Base-by-base conservation (phyloP, 1,284 basidiomycete species). In the Ceratobasidium sp. region DNA sequence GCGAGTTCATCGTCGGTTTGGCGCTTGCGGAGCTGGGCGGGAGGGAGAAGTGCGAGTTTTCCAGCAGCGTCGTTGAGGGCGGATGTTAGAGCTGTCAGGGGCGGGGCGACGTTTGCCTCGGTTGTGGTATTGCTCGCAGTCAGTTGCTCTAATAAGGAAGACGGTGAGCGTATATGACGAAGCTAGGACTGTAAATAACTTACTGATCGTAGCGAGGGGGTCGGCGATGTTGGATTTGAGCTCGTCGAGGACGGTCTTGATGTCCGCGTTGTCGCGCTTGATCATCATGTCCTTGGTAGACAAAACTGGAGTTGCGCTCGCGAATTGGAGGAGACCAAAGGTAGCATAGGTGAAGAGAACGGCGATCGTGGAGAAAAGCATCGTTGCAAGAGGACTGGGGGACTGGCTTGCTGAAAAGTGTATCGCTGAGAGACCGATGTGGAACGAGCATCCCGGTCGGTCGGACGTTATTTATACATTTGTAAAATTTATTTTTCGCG, bases 1-100 rank as follows among this genome's bases (percentile, higher is more conserved):
- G 81, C 82, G 57, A 82, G 76, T 15, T 81, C 79, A 22, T 79
- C 76, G 62, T 78, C 76, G n/a, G 78, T 75, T 67, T 80, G 79
- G 54, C 78, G 78, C 76, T 78, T 80, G 56, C 66, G 73, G 65
- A 79, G 48, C 60, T 60, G 27, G 47, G 65, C 15, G 74, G 62
- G 41, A 17, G 75, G 11, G 56, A 82, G 79, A 7, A 73, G 51
- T 19, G 73, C n/a, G 48, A 83, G 77, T 3, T 78, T 76, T 0
- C 76, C 44, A 27, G 78, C 60, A 7, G 81, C 79, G 50, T 77
- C 79, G 75, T 80, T 75, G 54, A 82, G 71, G 27, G 81, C 80
- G 9, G 67, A 9, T 15, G 77, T 80, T 63, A 83, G 77, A 44
- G 80, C 65, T 53, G 76, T 77, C 36, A 82, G 71, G 59, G 82